A percentile compares a stretch with the other conserved stretches of the same genome.
Conservation (phyloP, 1,284 basidiomycete species). For the Ceratobasidium sp. region DNA sequence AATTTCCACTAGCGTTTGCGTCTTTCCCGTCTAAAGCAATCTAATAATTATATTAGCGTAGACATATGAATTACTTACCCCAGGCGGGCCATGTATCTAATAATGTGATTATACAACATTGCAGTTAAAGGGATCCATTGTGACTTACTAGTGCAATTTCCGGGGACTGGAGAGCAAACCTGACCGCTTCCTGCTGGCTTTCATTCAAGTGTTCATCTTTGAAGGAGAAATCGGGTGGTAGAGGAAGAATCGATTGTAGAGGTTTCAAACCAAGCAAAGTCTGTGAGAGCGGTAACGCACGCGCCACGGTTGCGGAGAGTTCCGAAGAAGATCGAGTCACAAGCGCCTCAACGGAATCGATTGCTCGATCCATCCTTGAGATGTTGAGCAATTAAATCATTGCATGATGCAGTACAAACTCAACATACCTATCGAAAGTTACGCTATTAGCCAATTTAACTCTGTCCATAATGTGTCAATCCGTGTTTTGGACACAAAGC, state of each 20-base stretch:
- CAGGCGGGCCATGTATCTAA: constrained; percentile 92
- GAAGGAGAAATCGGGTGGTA: constrained; percentile 61
- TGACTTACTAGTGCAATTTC: constrained; percentile 72
- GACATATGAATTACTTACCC: constrained; percentile 55
- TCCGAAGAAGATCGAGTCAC: constrained; percentile 43
- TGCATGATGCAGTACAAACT: constrained; percentile 17
- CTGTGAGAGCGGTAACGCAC: constrained; percentile 56
- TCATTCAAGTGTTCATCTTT: constrained; percentile 80
- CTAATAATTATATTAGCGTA: neutral
- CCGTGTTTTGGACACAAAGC: neutral
- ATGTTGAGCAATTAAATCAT: neutral
- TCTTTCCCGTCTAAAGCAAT: constrained; percentile 76
- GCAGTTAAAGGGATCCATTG: neutral
- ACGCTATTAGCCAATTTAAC: constrained; percentile 91
- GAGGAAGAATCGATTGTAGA: constrained; percentile 54
- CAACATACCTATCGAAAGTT: constrained; percentile 81
- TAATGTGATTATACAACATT: neutral
- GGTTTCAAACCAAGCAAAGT: constrained; percentile 70
- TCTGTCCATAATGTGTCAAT: constrained; percentile 44
- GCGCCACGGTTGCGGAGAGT: neutral
- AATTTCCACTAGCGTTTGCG: constrained; percentile 88
- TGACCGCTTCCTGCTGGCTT: constrained; percentile 84
- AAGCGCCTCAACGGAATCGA: constrained; percentile 67
- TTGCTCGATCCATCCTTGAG: constrained; percentile 81
- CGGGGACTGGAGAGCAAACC: constrained; percentile 71